Evolutionary conservation across 495 filamentous ascomycete genomes (phyloP), one percentile per base, ranked within the genome.

Genomic region (Haplographium delicatum): DNA sequence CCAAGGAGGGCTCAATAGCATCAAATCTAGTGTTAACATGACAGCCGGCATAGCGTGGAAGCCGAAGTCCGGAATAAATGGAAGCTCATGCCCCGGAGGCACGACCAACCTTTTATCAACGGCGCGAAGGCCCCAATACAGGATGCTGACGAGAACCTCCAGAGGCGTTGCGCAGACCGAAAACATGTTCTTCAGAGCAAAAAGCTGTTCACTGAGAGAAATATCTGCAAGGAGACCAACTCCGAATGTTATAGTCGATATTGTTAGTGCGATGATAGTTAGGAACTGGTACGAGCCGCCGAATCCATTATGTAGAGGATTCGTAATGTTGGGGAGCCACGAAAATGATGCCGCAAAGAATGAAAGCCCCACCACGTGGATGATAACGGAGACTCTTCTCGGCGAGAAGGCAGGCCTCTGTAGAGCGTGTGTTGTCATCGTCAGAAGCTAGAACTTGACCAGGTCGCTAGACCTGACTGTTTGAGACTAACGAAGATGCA

Each of bases 1-100:
- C 85, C 86, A 93, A 0, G 89, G 89, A 5, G 89, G 89, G n/a
- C 82, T 85, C 13, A 93, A 67, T 18, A 91, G 65, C 0, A 95
- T 68, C 2, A 88, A 59, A 59, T 94, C 89, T 34, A 82, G 48
- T 24, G 81, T 60, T 50, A 95, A 72, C 51, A 91, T 70, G 23
- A 91, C 53, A 5, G 84, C 73, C 11, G 89, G 89, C 22, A 82
- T 65, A 16, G 81, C 76, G 62, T 95, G 89, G 62, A 94, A 88
- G 40, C 81, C 74, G n/a, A 91, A 62, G 61, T 95, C 89, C 67
- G 69, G 54, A 9, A 59, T 34, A 31, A 74, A 62, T n/a, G 68
- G 62, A 24, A 78, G 57, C 34, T 59, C 54, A 27, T 70, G 52
- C 16, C 66, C 70, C 2, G 71, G 67, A 10, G 71, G 70, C 26